These are phyloP conservation scores for Symbiotaphrina buchneri DNA, from an alignment of 495 filamentous ascomycete genomes.

Conservation along the genomic window DNA sequence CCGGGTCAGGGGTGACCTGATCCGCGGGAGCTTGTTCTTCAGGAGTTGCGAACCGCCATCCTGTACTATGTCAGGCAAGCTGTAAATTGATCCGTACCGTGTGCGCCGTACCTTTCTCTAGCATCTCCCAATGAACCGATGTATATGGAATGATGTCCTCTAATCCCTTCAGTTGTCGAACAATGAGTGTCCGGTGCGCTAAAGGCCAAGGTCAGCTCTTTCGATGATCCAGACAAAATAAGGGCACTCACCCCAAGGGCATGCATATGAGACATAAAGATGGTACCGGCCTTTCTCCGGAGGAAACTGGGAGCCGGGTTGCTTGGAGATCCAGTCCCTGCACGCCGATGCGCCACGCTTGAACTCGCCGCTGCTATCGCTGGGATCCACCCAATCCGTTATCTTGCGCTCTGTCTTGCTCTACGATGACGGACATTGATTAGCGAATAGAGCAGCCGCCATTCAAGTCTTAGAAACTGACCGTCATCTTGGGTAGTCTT, in stretches of 20 bases:
- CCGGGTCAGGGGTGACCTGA: conserved; percentile 5
- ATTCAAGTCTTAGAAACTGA: no score
- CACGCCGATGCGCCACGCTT: conserved; percentile 55
- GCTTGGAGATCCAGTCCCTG: conserved; percentile 44
- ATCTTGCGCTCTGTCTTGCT: conserved; percentile 22
- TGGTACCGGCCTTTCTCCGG: conserved; percentile 47
- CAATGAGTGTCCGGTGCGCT: conserved; percentile 46
- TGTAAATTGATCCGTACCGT: background rate
- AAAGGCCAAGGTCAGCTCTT: conserved; percentile 2
- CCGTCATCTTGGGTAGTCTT: no score
- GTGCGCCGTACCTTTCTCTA: conserved; percentile 25
- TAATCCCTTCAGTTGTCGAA: conserved; percentile 41
- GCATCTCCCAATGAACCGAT: conserved; percentile 45
- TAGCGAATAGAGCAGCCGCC: no score
- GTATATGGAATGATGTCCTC: conserved; percentile 43
- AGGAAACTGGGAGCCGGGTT: conserved; percentile 37
- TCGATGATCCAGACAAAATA: background rate
- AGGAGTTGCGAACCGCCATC: conserved; percentile 6
- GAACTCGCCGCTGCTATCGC: conserved; percentile 69
- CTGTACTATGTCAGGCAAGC: background rate
- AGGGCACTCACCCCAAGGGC: conserved; percentile 35
- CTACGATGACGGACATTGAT: conserved; percentile 2
- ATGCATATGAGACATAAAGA: conserved; percentile 53
- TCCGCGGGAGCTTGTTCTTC: conserved; percentile 3
- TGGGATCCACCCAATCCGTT: conserved; percentile 60